Conservation (phyloP, 2,329 filamentous ascomycete species). For the Scedosporium boydii region DNA sequence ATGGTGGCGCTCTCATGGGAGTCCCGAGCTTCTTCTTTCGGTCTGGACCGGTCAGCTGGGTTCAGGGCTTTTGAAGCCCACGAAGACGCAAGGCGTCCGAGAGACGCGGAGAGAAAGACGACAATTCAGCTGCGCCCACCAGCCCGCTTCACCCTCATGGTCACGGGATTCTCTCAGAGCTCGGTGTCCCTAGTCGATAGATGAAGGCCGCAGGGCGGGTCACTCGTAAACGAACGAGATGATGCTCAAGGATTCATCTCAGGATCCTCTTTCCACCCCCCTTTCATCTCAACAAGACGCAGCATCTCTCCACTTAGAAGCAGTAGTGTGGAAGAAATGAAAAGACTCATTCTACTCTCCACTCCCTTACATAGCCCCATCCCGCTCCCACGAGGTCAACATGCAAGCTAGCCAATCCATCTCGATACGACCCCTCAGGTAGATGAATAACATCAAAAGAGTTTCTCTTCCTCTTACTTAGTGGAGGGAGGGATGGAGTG, state of each 20-base stretch:
- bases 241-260: neutral
- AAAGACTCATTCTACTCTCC: neutral
- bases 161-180: no score
- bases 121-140: no score
- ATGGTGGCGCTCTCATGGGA: no score
- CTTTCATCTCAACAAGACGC: neutral
- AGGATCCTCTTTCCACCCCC: neutral
- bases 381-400: neutral
- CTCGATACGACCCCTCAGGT: neutral
- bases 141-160: no score
- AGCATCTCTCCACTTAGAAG: neutral
- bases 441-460: neutral
- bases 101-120: no score
- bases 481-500: neutral
- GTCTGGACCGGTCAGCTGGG: no score
- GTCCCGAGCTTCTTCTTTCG: no score
- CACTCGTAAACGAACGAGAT: neutral
- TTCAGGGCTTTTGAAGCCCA: no score
- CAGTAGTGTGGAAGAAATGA: neutral
- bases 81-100: no score
- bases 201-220: no score
- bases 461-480: neutral
- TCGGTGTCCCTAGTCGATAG: no score
- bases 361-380: neutral
- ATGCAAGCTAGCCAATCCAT: neutral